Base-by-base conservation (phyloP, 495 filamentous ascomycete genomes). In the Hypomontagnella monticulosa region DNA sequence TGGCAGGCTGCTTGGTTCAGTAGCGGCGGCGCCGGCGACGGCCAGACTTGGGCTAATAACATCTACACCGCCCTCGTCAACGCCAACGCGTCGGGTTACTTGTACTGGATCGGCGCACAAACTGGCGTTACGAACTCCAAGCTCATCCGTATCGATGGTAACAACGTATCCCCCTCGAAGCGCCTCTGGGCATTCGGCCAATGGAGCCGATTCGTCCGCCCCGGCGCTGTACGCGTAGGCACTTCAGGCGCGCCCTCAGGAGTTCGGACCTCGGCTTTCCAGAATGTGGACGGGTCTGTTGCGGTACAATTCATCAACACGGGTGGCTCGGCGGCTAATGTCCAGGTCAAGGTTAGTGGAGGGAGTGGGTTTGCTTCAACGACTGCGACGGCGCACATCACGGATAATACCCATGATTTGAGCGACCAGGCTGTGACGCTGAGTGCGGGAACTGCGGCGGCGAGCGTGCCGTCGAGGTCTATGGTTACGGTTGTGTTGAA, bases 71-170 rank as follows among this genome's bases (percentile, higher is more conserved):
- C 73, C 10, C 48, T 87, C 49, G 71, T 71, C 4, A 72, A 73
- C 43, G 75, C 69, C 3, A 82, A 83, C 59, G 71, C 74, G 9
- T 80, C 76, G 20, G 83, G 72, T 0, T 85, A 81, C 40, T 70
- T 86, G 18, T 86, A 83, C 70, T 87, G 84, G 83, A 75, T 81
- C 43, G 83, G 84, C 19, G 75, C 71, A 20, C 77, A 82, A 63
- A 73, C 73, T 19, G 73, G 72, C 47, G 68, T 75, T 18, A 76
- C 75, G 0, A 76, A 80, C 56, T 71, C 69, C 10, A 78, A 83
- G 50, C 77, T 82, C 33, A 68, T 82, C 15, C 74, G 73, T 5
- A 63, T 82, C 14, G 61, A 64, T 57, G 70, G 69, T 34, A 44
- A 71, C 3, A 64, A 38, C 7, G 72, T 78, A 23, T 71, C 76